A percentile compares a stretch with the other conserved stretches of the same genome.
Conservation (phyloP, 2,329 filamentous ascomycete species). For the Penicillium sp. region DNA sequence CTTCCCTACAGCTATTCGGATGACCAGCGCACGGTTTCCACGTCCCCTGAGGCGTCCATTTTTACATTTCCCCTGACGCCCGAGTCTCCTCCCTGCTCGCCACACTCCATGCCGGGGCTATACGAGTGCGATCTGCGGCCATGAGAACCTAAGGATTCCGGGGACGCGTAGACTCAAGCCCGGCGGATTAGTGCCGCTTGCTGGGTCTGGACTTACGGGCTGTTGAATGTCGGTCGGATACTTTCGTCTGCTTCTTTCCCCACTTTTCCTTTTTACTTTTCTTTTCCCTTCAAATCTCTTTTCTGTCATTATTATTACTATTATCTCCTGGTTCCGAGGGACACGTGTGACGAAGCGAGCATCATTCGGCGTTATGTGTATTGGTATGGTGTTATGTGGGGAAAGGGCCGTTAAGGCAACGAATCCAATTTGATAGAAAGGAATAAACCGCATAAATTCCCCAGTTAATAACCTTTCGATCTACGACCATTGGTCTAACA, state of each 20-base stretch:
- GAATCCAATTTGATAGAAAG: neutral
- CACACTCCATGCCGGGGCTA: constrained; percentile 30
- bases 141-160: neutral
- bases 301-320: constrained; percentile 1
- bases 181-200: constrained; percentile 9
- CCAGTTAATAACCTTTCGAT: constrained; percentile 16
- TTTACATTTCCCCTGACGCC: constrained; percentile 42
- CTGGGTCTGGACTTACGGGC: neutral
- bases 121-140: constrained; percentile 22
- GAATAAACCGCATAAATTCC: neutral
- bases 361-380: constrained; percentile 16
- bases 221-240: neutral
- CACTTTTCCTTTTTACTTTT: constrained; percentile 8
- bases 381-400: neutral
- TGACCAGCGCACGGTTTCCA: constrained; percentile 39
- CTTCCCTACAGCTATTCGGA: constrained; percentile 36
- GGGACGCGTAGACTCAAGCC: neutral
- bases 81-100: constrained; percentile 40
- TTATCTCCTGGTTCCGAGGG: constrained; percentile 3
- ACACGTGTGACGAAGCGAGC: constrained; percentile 16
- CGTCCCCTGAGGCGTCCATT: constrained; percentile 39
- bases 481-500: constrained; percentile 6
- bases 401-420: neutral
- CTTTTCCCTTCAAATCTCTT: neutral
- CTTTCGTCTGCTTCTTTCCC: neutral